Base-by-base conservation (phyloP, 2,329 filamentous ascomycete genomes). In the Monosporascus sp. region DNA sequence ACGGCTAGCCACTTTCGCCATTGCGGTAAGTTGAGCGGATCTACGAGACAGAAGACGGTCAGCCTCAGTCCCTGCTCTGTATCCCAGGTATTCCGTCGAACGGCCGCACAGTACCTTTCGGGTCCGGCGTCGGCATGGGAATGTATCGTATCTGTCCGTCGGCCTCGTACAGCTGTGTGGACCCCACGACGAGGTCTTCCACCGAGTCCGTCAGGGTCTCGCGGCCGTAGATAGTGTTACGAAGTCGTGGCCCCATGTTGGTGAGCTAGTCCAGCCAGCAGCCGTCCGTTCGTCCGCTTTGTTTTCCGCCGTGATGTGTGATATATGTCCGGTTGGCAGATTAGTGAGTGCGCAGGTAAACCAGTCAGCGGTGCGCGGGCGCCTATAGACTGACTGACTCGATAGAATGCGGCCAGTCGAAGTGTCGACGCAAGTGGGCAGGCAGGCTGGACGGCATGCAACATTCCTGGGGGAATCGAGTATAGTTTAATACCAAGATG, bases 1-100 rank as follows among this genome's bases (percentile, higher is more conserved):
- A 70, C 62, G 26, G 66, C 63, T 2, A 62, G 44, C 65, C 66
- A 68, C 48, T 69, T 70, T 36, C 66, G 58, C 65, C 66, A 67
- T 14, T 57, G 47, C 3, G 65, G 63, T 11, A 69, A 56, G 49
- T 70, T 68, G 24, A 69, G 52, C 5, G 67, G 68, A 54, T 69
- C 67, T 66, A 19, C 5, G n/a, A 7, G 7, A 31, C 16, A 52
- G 19, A 51, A 19, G 19, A 5, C 14, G 34, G 49, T 60, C 50
- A 54, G 17, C 22, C 17, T 36, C n/a, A 50, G 2, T 16, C 27
- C 27, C 9, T 31, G 27, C 27, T 31, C 27, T 31, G 27, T 11
- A 4, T 31, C 9, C 27, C 9, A 31, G 27, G 27, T 5, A 31
- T 31, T 31, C 27, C 3, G 27, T 11, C 5, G 27, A 11, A 31